phyloP scores from a whole-genome alignment of 306 rosid genomes.

The Leucaena leucocephala region DNA sequence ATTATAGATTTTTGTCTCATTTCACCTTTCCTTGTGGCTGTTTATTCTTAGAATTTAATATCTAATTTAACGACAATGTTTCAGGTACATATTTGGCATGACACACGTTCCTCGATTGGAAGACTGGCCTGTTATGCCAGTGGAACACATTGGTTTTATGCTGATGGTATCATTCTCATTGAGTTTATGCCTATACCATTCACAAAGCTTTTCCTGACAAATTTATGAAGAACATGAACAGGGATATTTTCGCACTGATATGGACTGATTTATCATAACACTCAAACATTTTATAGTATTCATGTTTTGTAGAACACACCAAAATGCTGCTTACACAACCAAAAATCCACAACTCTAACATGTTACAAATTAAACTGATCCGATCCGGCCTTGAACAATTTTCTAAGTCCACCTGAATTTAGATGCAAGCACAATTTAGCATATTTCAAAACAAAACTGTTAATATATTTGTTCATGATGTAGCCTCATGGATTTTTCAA shows the following conservation, averaged over 20 bases:
- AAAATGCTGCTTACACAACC: not conserved
- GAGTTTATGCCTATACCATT: constrained; percentile 24
- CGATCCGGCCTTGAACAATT: not conserved
- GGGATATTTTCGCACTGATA: not conserved
- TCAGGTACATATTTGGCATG: constrained; percentile 80
- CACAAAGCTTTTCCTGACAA: not conserved
- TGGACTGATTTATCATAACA: not conserved
- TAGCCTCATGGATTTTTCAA: constrained; percentile 89
- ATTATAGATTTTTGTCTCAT: not conserved
- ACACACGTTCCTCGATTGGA: constrained; percentile 80
- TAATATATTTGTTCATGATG: constrained; percentile 24
- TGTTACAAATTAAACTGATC: not conserved
- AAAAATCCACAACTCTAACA: not conserved
- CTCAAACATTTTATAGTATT: not conserved
- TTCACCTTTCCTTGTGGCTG: not conserved
- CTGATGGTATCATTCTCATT: constrained; percentile 58
- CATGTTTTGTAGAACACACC: not conserved
- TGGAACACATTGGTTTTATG: constrained; percentile 72
- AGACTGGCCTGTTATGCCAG: constrained; percentile 92
- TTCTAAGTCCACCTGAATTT: not conserved
- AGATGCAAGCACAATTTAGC: not conserved
- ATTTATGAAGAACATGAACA: not conserved
- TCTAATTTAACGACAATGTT: constrained; percentile 32
- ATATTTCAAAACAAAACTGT: not conserved
- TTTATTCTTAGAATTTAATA: constrained; percentile 1